Percentiles rank a stretch among this genome's conserved stretches.
Evolutionary conservation across 1,284 basidiomycete species (phyloP).

Genomic region (Austropuccinia psidii): DNA sequence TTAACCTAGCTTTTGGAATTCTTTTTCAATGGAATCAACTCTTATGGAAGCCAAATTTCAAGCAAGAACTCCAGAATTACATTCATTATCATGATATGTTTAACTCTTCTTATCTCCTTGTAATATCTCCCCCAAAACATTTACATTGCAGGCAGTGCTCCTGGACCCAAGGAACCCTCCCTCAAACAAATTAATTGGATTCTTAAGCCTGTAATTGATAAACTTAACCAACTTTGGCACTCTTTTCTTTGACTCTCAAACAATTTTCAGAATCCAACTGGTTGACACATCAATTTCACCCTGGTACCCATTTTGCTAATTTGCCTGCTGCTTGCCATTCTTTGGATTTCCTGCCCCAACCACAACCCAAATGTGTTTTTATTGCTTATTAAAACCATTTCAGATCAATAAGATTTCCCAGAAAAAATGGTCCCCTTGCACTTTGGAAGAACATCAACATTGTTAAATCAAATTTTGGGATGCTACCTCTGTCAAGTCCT

Average conservation of each 20-base stretch:
- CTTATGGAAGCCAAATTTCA: not conserved
- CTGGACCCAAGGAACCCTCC: not conserved
- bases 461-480: not conserved
- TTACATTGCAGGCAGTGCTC: not conserved
- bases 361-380: not conserved
- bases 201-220: not conserved
- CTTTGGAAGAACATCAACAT: not conserved
- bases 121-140: not conserved
- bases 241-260: not conserved
- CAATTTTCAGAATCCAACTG: not conserved
- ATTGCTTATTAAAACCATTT: not conserved
- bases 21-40: conserved; percentile 11
- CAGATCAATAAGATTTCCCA: not conserved
- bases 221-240: not conserved
- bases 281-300: not conserved
- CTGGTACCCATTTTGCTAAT: not conserved
- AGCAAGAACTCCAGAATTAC: conserved; percentile 3
- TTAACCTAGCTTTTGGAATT: not conserved
- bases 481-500: too few species aligned
- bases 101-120: not conserved
- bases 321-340: not conserved
- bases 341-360: not conserved
- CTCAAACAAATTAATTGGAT: conserved; percentile 9
- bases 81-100: not conserved
- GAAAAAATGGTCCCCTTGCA: not conserved